Evolutionary conservation across 345 rosid species (phyloP), one percentile per base, ranked within the genome.

Genomic region (Acer negundo): DNA sequence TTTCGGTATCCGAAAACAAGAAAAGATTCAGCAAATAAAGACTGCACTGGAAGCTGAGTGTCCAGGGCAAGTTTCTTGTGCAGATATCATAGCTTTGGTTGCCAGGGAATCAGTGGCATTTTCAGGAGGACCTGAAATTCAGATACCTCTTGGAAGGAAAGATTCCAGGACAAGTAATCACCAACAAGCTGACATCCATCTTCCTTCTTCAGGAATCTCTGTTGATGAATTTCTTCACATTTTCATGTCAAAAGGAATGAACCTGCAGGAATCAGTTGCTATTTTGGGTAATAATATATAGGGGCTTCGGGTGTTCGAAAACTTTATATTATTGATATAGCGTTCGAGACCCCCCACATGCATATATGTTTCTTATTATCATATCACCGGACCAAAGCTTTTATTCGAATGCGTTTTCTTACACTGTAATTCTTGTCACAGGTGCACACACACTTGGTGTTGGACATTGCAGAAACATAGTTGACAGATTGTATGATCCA

Each of bases 51-150:
- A 82, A 62, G 79, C 63, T 0, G 75, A 51, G 63, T 76, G 88
- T 76, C 84, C 82, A 0, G 81, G 80, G 51, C 77, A 59, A 56
- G 88, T 82, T 1, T 82, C 86, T 2, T 82, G 84, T 67, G 88
- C 86, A 28, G 88, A 85, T 69, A 76, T 82, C 24, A 78, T 85
- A n/a, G 84, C 82, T 40, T 78, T 85, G 59, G 84, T 80, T 16
- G 85, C 88, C n/a, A 66, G 76, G 59, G 84, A 80, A 38, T 35
- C 88, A 22, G 84, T 85, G 19, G 76, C 84, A 31, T 24, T 82
- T 19, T 42, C 85, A 3, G 84, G 88, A 46, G 84, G 88, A 53
- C 88, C 88, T 4, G 55, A 70, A 2, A 75, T 85, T 38, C 77
- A 63, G 68, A 75, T 82, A 19, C 88, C 88, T 67, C 79, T 80